These are phyloP conservation scores for Sclerospora graminicola DNA, from an alignment of 352 stramenopile genomes.

Conservation along the genomic window DNA sequence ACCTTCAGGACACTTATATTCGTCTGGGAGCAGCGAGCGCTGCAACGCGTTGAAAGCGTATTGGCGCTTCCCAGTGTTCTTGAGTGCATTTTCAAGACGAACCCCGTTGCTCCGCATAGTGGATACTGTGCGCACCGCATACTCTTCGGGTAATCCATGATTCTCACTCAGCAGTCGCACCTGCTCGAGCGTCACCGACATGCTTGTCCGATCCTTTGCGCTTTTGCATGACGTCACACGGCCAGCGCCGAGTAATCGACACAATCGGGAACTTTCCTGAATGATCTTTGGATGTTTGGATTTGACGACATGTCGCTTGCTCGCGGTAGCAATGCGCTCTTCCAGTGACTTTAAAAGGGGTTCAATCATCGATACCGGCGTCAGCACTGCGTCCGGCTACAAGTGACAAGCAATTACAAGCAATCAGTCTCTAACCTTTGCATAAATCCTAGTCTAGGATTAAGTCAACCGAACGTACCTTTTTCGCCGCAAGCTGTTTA, in stretches of 20 bases:
- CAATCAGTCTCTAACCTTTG: no score
- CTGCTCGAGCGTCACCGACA: conserved; percentile 93
- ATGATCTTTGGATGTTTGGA: conserved; percentile 75
- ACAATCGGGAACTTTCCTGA: conserved; percentile 50
- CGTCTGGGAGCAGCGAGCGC: conserved; percentile 61
- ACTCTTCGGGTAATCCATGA: conserved; percentile 47
- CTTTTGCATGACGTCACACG: conserved; percentile 92
- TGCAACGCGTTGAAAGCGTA: conserved; percentile 72
- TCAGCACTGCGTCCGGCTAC: conserved; percentile 36
- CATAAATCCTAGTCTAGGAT: no score
- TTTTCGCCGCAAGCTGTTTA: conserved; percentile 31
- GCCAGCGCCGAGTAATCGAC: conserved; percentile 79
- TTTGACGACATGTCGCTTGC: conserved; percentile 56
- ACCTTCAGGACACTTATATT: conserved; percentile 72
- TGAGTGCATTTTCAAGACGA: conserved; percentile 58
- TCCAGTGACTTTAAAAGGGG: conserved; percentile 39
- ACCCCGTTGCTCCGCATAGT: conserved; percentile 73
- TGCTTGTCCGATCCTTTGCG: conserved; percentile 93
- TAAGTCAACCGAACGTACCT: conserved; percentile 12
- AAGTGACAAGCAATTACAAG: conserved; percentile 1
- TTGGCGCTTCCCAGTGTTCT: conserved; percentile 68
- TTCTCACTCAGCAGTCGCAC: conserved; percentile 48
- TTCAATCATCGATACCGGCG: conserved; percentile 27
- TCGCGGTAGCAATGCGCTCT: conserved; percentile 38
- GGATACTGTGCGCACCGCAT: conserved; percentile 48